phyloP scores from a whole-genome alignment of 2,329 filamentous ascomycete genomes.

The Fusarium nelsonii region DNA sequence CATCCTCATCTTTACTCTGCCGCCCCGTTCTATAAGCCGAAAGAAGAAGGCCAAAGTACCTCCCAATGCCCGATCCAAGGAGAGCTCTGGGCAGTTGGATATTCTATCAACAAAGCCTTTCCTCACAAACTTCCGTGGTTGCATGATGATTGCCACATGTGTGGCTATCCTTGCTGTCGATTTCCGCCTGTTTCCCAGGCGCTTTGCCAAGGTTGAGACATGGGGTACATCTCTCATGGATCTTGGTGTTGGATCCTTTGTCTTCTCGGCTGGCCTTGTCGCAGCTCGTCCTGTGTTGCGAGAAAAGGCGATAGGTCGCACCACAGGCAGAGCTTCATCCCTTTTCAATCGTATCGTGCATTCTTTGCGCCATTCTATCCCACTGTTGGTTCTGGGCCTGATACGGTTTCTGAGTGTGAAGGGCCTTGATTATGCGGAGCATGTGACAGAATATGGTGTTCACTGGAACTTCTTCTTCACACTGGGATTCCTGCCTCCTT shows the following conservation, averaged over 20 bases:
- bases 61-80: constrained; percentile 56
- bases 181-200: constrained; percentile 90
- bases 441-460: constrained; percentile 96
- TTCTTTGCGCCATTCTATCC: constrained; percentile 84
- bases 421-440: constrained; percentile 93
- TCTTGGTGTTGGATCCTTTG: constrained; percentile 95
- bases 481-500: constrained; percentile 86
- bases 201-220: constrained; percentile 98
- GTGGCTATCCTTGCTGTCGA: constrained; percentile 96
- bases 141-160: constrained; percentile 92
- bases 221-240: constrained; percentile 99
- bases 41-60: constrained; percentile 64
- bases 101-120: constrained; percentile 87
- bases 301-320: constrained; percentile 66
- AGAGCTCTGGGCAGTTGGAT: constrained; percentile 44
- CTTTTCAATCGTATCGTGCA: constrained; percentile 70
- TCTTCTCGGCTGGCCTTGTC: constrained; percentile 93
- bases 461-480: constrained; percentile 99
- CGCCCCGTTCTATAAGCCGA: constrained; percentile 52
- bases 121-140: constrained; percentile 89
- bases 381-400: constrained; percentile 82
- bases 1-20: constrained; percentile 69
- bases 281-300: constrained; percentile 85
- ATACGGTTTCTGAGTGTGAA: constrained; percentile 90
- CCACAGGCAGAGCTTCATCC: constrained; percentile 62